Base-by-base conservation (phyloP, 768 basidiomycete genomes). In the Russula lepida region DNA sequence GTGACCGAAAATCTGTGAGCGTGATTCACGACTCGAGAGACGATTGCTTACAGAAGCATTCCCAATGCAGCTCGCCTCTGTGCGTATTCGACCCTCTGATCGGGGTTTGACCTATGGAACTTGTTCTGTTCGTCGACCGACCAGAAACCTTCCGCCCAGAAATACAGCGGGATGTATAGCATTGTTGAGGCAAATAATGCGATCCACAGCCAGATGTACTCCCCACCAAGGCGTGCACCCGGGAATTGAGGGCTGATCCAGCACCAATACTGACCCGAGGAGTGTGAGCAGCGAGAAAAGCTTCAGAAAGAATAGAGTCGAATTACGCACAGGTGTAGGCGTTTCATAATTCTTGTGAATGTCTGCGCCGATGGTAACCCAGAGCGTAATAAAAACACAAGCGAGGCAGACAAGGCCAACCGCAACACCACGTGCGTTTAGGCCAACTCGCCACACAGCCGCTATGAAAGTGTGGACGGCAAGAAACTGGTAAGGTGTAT, bases 171-270 rank as follows among this genome's bases (percentile, higher is more conserved):
- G 55, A 73, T 64, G 59, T 78, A 79, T 1, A 71, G 58, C 3
- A 73, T 19, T 23, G 71, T 55, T 6, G 76, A 76, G 46, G 73
- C 59, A 32, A 67, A 64, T 7, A 78, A 68, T 6, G 77, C 71
- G 37, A 75, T 47, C 79, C 79, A 78, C 43, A 79, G 69, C 79
- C 79, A 79, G 19, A 77, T 28, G 56, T 79, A 79, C 66, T 78
- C 77, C 1, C 75, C 77, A 51, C 63, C 72, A 17, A 78, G 69
- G n/a, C 74, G 70, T 60, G 73, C 70, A 2, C 62, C 61, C 1
- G 67, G 28, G 65, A 69, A 74, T 13, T 68, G 39, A 5, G 68
- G 44, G 30, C 72, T 69, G 56, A 80, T 74, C 77, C 77, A 78
- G 64, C 78, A 79, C 78, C 78, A 77, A 58, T 74, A 75, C 52